Evolutionary conservation across 768 basidiomycete species (phyloP).

Genomic region (Paxillus rubicundulus): DNA sequence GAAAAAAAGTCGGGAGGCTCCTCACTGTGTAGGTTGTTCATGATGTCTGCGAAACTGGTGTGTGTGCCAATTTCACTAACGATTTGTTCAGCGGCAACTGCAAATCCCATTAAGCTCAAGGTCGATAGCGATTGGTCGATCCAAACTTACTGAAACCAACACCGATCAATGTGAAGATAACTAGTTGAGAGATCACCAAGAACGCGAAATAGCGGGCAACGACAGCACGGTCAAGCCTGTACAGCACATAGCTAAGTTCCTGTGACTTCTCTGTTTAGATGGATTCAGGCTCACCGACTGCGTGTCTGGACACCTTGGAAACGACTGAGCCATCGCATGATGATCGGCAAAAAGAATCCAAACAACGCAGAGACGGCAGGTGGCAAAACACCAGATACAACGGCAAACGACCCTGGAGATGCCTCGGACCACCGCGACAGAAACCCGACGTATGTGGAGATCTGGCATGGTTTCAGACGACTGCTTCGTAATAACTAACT

Average conservation of each 20-base stretch:
- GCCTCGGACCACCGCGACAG: conserved; percentile 65
- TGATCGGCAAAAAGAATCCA: conserved; percentile 84
- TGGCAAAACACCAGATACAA: conserved; percentile 91
- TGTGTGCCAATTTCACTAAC: conserved; percentile 48
- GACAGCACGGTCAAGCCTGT: conserved; percentile 83
- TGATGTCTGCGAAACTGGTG: conserved; percentile 42
- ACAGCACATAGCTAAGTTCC: conserved; percentile 23
- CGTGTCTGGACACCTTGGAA: conserved; percentile 57
- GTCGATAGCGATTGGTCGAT: neutral
- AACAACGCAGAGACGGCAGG: conserved; percentile 86
- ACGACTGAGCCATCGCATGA: conserved; percentile 80
- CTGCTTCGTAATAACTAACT: neutral
- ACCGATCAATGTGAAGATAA: conserved; percentile 92
- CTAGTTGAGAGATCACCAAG: conserved; percentile 88
- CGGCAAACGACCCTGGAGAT: conserved; percentile 68
- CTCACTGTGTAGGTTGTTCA: conserved; percentile 46
- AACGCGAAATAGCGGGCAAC: conserved; percentile 92
- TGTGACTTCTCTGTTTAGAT: neutral
- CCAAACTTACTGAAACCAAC: conserved; percentile 75
- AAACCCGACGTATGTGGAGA: conserved; percentile 67
- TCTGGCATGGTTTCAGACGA: conserved; percentile 11
- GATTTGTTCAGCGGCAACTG: conserved; percentile 39
- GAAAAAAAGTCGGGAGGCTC: neutral
- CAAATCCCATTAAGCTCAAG: neutral
- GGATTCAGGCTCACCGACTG: conserved; percentile 22